phyloP scores from a whole-genome alignment of 2,329 filamentous ascomycete genomes.

The Neoscytalidium dimidiatum region DNA sequence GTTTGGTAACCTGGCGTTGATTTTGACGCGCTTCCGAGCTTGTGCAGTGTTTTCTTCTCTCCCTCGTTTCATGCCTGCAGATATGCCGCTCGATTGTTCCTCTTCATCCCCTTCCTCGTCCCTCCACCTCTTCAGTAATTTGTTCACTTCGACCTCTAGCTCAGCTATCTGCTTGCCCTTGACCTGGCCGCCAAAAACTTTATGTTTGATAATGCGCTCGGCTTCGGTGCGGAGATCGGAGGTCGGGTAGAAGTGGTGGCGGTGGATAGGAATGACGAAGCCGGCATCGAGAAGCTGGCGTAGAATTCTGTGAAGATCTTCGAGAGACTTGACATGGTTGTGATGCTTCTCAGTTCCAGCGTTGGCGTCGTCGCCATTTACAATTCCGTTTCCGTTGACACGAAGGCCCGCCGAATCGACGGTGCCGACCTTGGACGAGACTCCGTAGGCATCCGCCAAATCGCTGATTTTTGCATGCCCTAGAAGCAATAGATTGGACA shows the following conservation, averaged over 20 bases:
- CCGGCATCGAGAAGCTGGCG: slow-evolving; percentile 61
- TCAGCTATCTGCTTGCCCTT: slow-evolving; percentile 52
- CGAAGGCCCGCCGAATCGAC: background rate
- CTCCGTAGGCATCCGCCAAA: slow-evolving; percentile 64
- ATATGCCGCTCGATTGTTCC: slow-evolving; percentile 19
- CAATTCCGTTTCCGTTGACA: slow-evolving; percentile 21
- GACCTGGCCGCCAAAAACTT: slow-evolving; percentile 42
- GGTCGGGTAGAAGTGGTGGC: slow-evolving; percentile 53
- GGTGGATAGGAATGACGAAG: slow-evolving; percentile 65
- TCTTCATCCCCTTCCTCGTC: slow-evolving; percentile 40
- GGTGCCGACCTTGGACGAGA: slow-evolving; percentile 36
- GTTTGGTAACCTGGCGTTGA: slow-evolving; percentile 27
- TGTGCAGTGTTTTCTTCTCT: slow-evolving; percentile 21
- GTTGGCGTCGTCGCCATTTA: slow-evolving; percentile 25
- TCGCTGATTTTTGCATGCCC: slow-evolving; percentile 76
- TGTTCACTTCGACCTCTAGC: slow-evolving; percentile 63
- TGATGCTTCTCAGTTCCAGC: slow-evolving; percentile 26
- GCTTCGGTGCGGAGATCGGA: slow-evolving; percentile 60
- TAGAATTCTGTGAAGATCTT: slow-evolving; percentile 47
- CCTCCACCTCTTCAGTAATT: slow-evolving; percentile 55
- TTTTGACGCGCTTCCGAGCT: slow-evolving; percentile 35
- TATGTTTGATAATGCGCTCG: slow-evolving; percentile 62
- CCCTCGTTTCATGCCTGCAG: slow-evolving; percentile 16
- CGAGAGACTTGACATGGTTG: slow-evolving; percentile 37
- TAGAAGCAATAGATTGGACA: slow-evolving; percentile 73